Base-by-base conservation (phyloP, 2,329 filamentous ascomycete genomes). In the Ceratocystis variospora region DNA sequence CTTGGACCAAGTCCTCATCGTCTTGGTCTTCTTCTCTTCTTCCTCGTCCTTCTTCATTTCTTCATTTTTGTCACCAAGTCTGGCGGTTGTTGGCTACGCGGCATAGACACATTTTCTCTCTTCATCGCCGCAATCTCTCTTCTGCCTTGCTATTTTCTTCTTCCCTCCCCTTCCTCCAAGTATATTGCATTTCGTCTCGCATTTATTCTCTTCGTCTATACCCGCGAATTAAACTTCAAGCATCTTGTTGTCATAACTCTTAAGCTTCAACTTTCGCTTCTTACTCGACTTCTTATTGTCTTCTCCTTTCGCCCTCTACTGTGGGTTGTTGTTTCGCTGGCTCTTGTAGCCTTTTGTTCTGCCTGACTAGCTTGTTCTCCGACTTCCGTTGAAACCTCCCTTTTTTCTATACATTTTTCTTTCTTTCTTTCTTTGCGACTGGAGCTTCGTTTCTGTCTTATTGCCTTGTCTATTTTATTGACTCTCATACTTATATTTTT, bases 161-260 rank as follows among this genome's bases (percentile, higher is more conserved):
- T 48, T 61, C 50, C 22, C 22, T 22, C 12, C 33, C 31, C 63
- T 19, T 33, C 19, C 61, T 17, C 28, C 50, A 28, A 53, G 22
- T 41, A n/a, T 63, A 37, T 44, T 66, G 37, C 53, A 61, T 62
- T 55, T 57, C 28, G 17, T 67, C 48, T 67, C 55, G 55, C 62
- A 61, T 57, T 61, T 64, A n/a, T 66, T 69, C 66, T 68, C 63
- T 68, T 68, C 66, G 65, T 65, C 59, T 68, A 68, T 68, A 68
- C 66, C 66, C 66, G 66, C 66, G 66, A 68, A 63, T 68, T 68
- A 65, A 44, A 68, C 66, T 68, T 68, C 59, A 68, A 68, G 66
- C 66, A 68, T 65, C 63, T 65, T 65, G 63, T 68, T 68, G 66
- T 68, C 63, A 62, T 67, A 64, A 46, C 65, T 53, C 53, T 28